Evolutionary conservation across 2,329 filamentous ascomycete genomes (phyloP), one percentile per base, ranked within the genome.

Genomic region (Phialophora verrucosa): DNA sequence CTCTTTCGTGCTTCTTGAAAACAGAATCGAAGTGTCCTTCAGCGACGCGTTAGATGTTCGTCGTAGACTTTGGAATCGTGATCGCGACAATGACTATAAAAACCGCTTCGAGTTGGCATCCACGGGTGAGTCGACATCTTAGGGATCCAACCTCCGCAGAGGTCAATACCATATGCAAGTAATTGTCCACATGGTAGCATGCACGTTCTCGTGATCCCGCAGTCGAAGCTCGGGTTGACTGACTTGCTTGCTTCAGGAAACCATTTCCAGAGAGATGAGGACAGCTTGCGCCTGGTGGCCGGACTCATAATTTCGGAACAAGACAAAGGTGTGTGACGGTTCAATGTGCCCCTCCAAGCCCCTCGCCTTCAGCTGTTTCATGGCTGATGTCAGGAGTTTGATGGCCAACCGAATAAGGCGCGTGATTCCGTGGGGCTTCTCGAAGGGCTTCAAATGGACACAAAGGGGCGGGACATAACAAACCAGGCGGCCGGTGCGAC

Each of bases 401-500:
- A 57, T 56, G 42, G 54, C 42, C 53, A 62, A 64, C 29, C 57
- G 38, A 64, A 64, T 17, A 53, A 47, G 54, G 57, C 27, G 31
- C 20, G 27, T 50, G 57, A 49, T 67, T 64, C 56, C 62, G 38
- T 64, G 35, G 53, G 55, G 60, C 50, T 67, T 69, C 64, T 67
- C 67, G 67, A 67, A 69, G 31, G 20, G 38, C 38, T 44, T 44
- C 38, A n/a, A n/a, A n/a, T 44, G 38, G 32, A 29, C 27, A 35
- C 31, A 53, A n/a, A 42, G 54, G 53, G 14, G 31, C 20, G 20
- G 64, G 25, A 35, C 60, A 51, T 38, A 44, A 57, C 53, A 42
- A 66, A 64, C 44, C 50, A 59, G 31, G 20, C 57, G 57, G 49
- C 17, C 62, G 55, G 64, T 65, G 63, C 65, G 57, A 69, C 68